A percentile compares a stretch with the other conserved stretches of the same genome.
Evolutionary conservation across 2,329 filamentous ascomycete species (phyloP).

Genomic region (Fusarium ambrosium): DNA sequence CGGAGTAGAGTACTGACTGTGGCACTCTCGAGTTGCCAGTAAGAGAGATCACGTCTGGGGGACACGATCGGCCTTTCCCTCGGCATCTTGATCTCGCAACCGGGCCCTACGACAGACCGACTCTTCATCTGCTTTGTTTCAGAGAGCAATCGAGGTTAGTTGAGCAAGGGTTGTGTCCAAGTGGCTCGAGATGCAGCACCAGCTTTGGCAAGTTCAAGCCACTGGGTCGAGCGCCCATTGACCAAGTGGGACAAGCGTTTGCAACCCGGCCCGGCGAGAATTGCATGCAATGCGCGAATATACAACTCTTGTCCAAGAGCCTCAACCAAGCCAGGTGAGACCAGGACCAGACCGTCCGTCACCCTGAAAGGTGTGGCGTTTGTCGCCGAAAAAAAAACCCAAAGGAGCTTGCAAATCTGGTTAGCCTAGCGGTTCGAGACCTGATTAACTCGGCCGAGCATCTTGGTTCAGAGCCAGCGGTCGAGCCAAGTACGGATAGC

Average conservation of each 20-base stretch:
- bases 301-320: conserved; percentile 4
- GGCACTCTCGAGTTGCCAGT: neutral
- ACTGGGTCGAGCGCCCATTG: conserved; percentile 33
- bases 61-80: conserved; percentile 6
- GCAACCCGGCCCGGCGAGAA: conserved; percentile 18
- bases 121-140: conserved; percentile 20
- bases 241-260: conserved; percentile 29
- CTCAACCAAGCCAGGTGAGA: conserved; percentile 3
- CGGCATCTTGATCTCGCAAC: neutral
- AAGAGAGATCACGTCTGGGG: conserved; percentile 5
- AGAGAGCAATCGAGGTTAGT: conserved; percentile 26
- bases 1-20: conserved; percentile 4
- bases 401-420: neutral
- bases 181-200: conserved; percentile 24
- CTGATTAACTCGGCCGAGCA: neutral
- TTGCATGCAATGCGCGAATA: conserved; percentile 36
- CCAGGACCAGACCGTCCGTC: neutral
- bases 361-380: neutral
- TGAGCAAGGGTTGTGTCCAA: conserved; percentile 30
- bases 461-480: neutral
- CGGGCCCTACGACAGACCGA: conserved; percentile 15
- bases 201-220: conserved; percentile 22
- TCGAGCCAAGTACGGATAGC: neutral
- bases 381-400: neutral
- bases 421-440: neutral